These are phyloP conservation scores for Penstemon eatonii DNA, from an alignment of 257 asterid species.

Conservation along the genomic window DNA sequence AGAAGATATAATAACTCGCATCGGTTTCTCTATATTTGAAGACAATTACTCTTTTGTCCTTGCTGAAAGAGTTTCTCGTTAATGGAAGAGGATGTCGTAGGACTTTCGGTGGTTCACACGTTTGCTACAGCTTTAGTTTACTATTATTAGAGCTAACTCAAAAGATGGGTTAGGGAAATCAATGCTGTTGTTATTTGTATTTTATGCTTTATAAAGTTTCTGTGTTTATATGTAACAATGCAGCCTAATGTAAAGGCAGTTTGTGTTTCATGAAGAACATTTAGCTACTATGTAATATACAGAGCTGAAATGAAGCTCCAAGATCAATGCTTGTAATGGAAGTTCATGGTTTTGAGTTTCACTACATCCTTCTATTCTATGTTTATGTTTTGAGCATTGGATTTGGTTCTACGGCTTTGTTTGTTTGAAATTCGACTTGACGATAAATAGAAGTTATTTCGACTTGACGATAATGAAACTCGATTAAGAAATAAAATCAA, in stretches of 20 bases:
- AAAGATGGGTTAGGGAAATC: constrained; percentile 44
- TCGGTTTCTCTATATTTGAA: constrained; percentile 19
- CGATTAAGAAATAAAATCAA: not conserved
- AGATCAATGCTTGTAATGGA: too few relatives aligned
- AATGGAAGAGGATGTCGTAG: constrained; percentile 16
- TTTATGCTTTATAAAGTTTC: constrained; percentile 20
- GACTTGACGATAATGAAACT: not conserved
- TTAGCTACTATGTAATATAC: constrained; percentile 1
- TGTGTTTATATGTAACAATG: constrained; percentile 27
- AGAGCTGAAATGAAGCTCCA: constrained; percentile 4
- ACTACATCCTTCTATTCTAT: too few relatives aligned
- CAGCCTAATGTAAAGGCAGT: not conserved
- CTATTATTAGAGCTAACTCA: constrained; percentile 35
- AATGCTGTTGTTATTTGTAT: constrained; percentile 44
- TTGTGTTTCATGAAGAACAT: too few relatives aligned
- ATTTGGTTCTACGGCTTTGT: too few relatives aligned
- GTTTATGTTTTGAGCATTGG: too few relatives aligned
- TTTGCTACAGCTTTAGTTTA: too few relatives aligned
- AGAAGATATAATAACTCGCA: constrained; percentile 28
- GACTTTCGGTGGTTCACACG: not conserved
- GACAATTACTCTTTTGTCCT: constrained; percentile 10
- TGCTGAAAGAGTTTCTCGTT: constrained; percentile 17
- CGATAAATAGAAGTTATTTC: not conserved
- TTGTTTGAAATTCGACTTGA: too few relatives aligned
- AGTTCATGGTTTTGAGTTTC: not conserved